These are phyloP conservation scores for Linnemannia zychae DNA, from an alignment of 192 early-diverging fungal species.

Conservation along the genomic window DNA sequence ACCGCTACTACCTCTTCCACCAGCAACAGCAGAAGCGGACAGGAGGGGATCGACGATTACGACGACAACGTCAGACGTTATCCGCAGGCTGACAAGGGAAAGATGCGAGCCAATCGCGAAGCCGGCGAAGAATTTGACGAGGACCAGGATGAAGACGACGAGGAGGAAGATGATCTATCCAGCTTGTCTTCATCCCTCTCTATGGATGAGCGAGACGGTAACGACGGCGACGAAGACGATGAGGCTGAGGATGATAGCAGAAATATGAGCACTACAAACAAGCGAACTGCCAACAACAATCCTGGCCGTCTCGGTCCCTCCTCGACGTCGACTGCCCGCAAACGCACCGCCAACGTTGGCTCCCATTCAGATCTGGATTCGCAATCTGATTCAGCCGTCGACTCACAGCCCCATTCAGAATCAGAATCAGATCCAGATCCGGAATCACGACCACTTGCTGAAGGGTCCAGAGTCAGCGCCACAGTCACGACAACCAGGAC, in stretches of 20 bases:
- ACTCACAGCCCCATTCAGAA: constrained; percentile 40
- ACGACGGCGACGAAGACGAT: not conserved
- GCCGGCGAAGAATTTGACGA: not conserved
- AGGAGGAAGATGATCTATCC: constrained; percentile 12
- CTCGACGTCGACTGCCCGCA: constrained; percentile 15
- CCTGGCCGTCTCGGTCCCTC: constrained; percentile 19
- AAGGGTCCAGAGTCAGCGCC: not conserved
- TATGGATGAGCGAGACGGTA: not conserved
- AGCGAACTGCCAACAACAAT: not conserved
- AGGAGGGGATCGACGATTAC: constrained; percentile 9
- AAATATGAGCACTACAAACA: constrained; percentile 2
- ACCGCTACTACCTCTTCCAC: not conserved
- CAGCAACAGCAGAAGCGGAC: not conserved
- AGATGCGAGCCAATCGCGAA: constrained; percentile 9
- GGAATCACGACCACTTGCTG: constrained; percentile 19
- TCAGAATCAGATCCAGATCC: constrained; percentile 46
- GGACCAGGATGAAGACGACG: not conserved
- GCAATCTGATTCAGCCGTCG: constrained; percentile 36
- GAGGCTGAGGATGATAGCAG: not conserved
- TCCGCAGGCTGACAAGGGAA: not conserved
- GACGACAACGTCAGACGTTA: constrained; percentile 6
- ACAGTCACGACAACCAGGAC: constrained; percentile 6
- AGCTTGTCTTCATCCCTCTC: not conserved
- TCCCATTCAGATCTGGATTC: constrained; percentile 47
- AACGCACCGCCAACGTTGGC: constrained; percentile 16